Evolutionary conservation across 805 yeast genomes (phyloP).

Genomic region (Suhomyces vadensis): DNA sequence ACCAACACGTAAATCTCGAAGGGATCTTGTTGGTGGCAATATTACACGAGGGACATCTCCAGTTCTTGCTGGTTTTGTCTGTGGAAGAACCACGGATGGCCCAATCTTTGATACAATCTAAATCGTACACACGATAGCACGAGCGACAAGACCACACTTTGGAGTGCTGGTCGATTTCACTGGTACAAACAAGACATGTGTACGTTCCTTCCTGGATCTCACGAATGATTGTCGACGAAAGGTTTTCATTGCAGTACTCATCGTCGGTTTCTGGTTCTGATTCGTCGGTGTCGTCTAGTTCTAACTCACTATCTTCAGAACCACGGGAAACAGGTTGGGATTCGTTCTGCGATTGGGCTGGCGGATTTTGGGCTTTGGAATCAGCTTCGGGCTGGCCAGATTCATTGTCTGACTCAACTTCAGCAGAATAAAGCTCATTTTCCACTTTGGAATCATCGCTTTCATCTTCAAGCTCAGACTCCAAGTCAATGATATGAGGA

Average conservation of each 20-base stretch:
- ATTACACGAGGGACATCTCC: constrained; percentile 90
- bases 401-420: constrained; percentile 2
- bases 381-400: constrained; percentile 1
- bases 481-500: constrained; percentile 13
- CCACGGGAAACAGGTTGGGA: no score
- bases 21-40: constrained; percentile 51
- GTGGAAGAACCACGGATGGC: constrained; percentile 73
- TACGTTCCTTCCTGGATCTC: constrained; percentile 73
- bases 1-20: constrained; percentile 76
- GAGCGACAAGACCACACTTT: constrained; percentile 75
- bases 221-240: constrained; percentile 45
- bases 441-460: constrained; percentile 8
- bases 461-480: constrained; percentile 7
- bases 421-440: neutral
- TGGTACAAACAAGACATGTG: constrained; percentile 84
- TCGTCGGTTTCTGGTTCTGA: constrained; percentile 18
- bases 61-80: constrained; percentile 50
- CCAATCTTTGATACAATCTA: constrained; percentile 86
- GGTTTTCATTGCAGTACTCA: constrained; percentile 26
- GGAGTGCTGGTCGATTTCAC: constrained; percentile 67
- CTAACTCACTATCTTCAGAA: constrained; percentile 1
- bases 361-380: neutral
- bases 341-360: neutral
- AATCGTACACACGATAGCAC: constrained; percentile 83
- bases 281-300: constrained; percentile 14